Base-by-base conservation (phyloP, 768 basidiomycete species). In the Lyophyllum semitale region DNA sequence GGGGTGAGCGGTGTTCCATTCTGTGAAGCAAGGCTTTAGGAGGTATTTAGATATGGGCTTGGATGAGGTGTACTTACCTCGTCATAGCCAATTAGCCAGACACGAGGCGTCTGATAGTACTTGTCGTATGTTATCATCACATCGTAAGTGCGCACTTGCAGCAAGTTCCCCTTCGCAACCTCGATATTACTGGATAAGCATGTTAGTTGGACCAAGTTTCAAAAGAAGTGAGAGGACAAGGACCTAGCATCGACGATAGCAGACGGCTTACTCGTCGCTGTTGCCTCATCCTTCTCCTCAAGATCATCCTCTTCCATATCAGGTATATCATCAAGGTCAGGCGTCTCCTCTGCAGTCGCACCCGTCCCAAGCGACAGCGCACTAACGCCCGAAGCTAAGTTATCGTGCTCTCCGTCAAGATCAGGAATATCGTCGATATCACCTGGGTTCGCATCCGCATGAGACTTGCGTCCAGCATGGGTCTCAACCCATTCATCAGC, bases 51-150 rank as follows among this genome's bases (percentile, higher is more conserved):
- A 2, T n/a, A 20, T 22, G 1, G 23, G 49, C 23, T 25, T 13
- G 5, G 27, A 44, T 37, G 35, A 47, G 44, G 53, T 29, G 22
- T 48, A 45, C 60, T 53, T 59, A 91, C 94, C 84, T 98, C 97
- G 68, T 98, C 95, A 68, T 98, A 98, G 18, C 97, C 97, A 60
- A 95, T 84, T 55, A 99, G 75, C 97, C 97, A 99, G 69, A 98
- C 90, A 62, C 96, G 85, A 22, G 97, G 97, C 12, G 95, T 98
- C 72, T 98, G 97, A 73, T 99, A 98, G 73, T 95, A 96, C 77
- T 98, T 99, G 83, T 99, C 97, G 71, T 98, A 99, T 45, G 93
- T 93, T 78, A 99, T 98, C 89, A 97, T 93, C 66, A 98, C 95
- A 71, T 99, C 97, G 77, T 99, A 99, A 11, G 96, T 99, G 66